These are phyloP conservation scores for Macadamia tetraphylla DNA, from an alignment of 164 flowering plant species.

Conservation along the genomic window DNA sequence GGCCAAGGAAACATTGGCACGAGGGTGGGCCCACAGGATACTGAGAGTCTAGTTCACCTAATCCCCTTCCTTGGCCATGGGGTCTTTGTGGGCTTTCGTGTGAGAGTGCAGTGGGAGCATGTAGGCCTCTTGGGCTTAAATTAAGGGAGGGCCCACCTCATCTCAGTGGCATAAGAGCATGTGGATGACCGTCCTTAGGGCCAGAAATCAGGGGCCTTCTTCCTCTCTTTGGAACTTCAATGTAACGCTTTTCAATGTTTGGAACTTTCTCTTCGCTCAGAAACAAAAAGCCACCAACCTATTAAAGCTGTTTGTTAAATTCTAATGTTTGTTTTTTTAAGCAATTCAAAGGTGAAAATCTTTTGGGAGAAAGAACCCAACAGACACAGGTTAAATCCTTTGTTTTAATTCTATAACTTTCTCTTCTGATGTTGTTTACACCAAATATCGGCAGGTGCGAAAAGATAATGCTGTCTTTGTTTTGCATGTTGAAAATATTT, in stretches of 20 bases:
- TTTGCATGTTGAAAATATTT: no score
- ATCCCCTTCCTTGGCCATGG: slow-evolving; percentile 5
- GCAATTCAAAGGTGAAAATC: no score
- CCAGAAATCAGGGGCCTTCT: slow-evolving; percentile 1
- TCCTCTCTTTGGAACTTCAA: no score
- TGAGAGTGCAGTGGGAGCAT: neutral
- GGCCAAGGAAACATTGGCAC: neutral
- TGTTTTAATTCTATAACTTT: no score
- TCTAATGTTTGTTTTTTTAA: no score
- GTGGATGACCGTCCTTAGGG: neutral
- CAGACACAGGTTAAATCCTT: no score
- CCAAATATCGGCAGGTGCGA: no score
- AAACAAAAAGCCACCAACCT: neutral
- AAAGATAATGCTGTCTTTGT: no score
- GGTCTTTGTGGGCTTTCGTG: slow-evolving; percentile 1
- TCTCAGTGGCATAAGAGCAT: neutral
- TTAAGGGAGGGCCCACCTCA: neutral
- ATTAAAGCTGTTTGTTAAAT: no score
- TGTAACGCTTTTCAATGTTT: neutral
- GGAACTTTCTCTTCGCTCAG: neutral
- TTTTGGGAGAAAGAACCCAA: no score
- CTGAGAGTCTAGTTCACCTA: slow-evolving; percentile 1
- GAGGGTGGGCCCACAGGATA: neutral
- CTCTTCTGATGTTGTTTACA: no score
- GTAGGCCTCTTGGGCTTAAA: slow-evolving; percentile 14